phyloP scores from a whole-genome alignment of 163 green algal species.

The Coccomyxa subellipsoidea region DNA sequence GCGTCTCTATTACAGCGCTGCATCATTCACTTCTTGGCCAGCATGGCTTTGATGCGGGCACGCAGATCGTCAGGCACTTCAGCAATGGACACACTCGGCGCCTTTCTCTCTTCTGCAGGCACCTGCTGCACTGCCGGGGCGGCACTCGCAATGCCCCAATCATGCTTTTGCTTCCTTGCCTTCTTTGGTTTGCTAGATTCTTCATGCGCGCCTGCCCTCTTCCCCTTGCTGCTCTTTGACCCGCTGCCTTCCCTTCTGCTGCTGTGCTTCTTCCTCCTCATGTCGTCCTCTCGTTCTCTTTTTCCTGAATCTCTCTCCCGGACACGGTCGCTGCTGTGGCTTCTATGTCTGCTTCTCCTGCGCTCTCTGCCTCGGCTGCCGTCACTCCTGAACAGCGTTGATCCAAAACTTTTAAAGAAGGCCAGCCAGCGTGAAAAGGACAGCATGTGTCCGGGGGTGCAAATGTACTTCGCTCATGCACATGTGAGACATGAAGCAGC shows the following conservation, averaged over 20 bases:
- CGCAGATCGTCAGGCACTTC: slow-evolving; percentile 4
- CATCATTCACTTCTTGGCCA: background rate
- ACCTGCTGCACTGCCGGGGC: background rate
- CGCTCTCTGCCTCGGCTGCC: background rate
- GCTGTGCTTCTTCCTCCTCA: background rate
- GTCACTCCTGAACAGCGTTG: background rate
- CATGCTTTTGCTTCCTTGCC: slow-evolving; percentile 2
- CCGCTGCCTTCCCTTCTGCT: background rate
- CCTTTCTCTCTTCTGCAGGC: background rate
- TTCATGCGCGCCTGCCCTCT: background rate
- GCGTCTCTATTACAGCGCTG: background rate
- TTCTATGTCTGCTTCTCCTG: too few relatives aligned
- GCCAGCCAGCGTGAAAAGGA: too few relatives aligned
- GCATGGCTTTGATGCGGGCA: slow-evolving; percentile 14
- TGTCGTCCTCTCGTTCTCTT: background rate
- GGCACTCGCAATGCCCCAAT: background rate
- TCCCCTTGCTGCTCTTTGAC: background rate
- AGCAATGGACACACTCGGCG: background rate
- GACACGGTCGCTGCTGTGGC: background rate
- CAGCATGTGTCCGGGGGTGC: too few relatives aligned
- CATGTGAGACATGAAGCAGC: too few relatives aligned
- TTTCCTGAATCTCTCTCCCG: background rate
- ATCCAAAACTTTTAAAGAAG: background rate
- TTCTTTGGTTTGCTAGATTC: background rate
- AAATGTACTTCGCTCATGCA: too few relatives aligned